Percentiles rank a stretch among this genome's conserved stretches.
Evolutionary conservation across 306 rosid species (phyloP).

Genomic region (Myrica gale): DNA sequence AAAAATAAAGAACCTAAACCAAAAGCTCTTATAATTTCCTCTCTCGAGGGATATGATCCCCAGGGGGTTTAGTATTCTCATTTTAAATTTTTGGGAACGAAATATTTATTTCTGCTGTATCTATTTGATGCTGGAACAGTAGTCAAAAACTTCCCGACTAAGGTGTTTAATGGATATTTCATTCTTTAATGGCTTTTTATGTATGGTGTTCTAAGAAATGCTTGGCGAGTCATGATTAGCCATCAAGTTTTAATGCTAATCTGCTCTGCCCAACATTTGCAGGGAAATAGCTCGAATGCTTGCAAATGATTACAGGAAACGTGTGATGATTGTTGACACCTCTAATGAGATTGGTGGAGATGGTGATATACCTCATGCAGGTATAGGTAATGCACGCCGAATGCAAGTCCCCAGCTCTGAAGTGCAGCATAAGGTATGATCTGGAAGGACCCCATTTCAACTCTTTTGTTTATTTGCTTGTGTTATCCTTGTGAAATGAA

Average conservation of each 20-base stretch:
- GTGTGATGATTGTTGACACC: slow-evolving; percentile 98
- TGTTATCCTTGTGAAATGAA: slow-evolving; percentile 7
- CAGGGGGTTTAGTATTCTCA: not conserved
- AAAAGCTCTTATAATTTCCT: not conserved
- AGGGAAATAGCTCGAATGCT: slow-evolving; percentile 95
- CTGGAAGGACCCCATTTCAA: slow-evolving; percentile 13
- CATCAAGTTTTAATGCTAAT: slow-evolving; percentile 16
- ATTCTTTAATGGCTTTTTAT: not conserved
- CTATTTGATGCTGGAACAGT: not conserved
- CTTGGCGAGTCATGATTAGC: not conserved
- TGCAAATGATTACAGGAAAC: slow-evolving; percentile 87
- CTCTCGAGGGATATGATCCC: not conserved
- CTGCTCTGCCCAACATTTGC: slow-evolving; percentile 26
- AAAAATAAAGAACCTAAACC: not conserved
- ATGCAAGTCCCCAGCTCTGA: slow-evolving; percentile 94
- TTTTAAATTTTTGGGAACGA: not conserved
- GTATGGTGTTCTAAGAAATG: not conserved
- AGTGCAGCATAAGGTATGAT: slow-evolving; percentile 77
- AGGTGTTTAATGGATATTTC: not conserved
- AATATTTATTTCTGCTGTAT: not conserved
- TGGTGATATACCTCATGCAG: slow-evolving; percentile 95
- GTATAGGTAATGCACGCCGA: slow-evolving; percentile 92
- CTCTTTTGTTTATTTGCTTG: slow-evolving; percentile 11
- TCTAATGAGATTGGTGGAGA: slow-evolving; percentile 99
- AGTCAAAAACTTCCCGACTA: not conserved